Conservation (phyloP, 768 basidiomycete species). For the Gymnopilus junonius region DNA sequence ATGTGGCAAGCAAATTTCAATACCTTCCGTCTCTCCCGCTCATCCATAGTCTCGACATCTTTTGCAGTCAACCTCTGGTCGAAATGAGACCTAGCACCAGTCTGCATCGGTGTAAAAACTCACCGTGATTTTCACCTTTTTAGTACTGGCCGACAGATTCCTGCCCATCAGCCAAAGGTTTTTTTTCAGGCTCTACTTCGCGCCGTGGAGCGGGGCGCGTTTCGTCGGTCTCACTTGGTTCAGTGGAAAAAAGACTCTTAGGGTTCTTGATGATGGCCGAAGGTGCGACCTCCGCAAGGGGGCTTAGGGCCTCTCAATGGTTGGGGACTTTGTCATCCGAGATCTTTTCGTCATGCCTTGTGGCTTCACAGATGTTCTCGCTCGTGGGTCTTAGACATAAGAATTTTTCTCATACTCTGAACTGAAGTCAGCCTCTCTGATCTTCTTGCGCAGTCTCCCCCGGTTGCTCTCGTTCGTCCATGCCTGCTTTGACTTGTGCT, state of each 20-base stretch:
- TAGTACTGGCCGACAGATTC: background rate
- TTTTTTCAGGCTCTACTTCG: background rate
- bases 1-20: background rate
- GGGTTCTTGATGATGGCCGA: slow-evolving; percentile 6
- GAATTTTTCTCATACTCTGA: background rate
- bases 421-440: slow-evolving; percentile 1
- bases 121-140: slow-evolving; percentile 1
- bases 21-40: slow-evolving; percentile 12
- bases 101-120: background rate
- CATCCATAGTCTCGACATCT: slow-evolving; percentile 15
- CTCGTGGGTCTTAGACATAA: no score
- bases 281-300: background rate
- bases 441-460: background rate
- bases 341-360: no score
- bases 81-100: background rate
- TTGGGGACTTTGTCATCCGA: no score
- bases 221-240: slow-evolving; percentile 17
- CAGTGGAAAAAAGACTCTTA: slow-evolving; percentile 1
- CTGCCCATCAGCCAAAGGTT: background rate
- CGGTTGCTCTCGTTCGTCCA: slow-evolving; percentile 17
- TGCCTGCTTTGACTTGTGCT: slow-evolving; percentile 11
- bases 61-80: slow-evolving; percentile 6
- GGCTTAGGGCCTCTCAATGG: no score
- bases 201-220: background rate
- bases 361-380: background rate